These are phyloP conservation scores for Trichophyton simii DNA, from an alignment of 2,329 filamentous ascomycete species.

Conservation along the genomic window DNA sequence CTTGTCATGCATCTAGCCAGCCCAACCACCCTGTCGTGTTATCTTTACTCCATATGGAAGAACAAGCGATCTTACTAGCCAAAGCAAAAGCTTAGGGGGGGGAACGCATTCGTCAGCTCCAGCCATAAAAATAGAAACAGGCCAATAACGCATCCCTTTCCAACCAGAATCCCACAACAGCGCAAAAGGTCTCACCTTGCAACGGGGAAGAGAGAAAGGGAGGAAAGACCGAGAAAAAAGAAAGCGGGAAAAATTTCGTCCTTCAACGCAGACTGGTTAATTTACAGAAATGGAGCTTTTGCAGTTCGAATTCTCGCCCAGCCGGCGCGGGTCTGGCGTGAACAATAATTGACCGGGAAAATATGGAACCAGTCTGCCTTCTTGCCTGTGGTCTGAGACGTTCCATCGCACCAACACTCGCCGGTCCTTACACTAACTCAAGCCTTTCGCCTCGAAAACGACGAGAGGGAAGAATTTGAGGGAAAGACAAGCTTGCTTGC, in stretches of 20 bases:
- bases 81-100: neutral
- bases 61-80: neutral
- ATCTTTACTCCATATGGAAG: neutral
- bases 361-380: neutral
- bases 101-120: neutral
- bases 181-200: neutral
- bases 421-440: neutral
- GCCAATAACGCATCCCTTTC: neutral
- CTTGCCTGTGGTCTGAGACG: neutral
- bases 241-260: neutral
- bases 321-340: neutral
- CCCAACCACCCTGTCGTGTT: neutral
- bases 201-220: neutral
- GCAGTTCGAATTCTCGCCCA: neutral
- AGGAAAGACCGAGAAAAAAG: neutral
- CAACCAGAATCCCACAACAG: neutral
- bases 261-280: neutral
- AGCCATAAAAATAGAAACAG: neutral
- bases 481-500: neutral
- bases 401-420: neutral
- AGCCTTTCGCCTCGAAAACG: neutral
- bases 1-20: neutral
- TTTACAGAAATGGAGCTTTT: neutral
- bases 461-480: neutral
- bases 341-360: neutral